phyloP scores from a whole-genome alignment of 805 yeast species.

The Jamesozyma gamospora region DNA sequence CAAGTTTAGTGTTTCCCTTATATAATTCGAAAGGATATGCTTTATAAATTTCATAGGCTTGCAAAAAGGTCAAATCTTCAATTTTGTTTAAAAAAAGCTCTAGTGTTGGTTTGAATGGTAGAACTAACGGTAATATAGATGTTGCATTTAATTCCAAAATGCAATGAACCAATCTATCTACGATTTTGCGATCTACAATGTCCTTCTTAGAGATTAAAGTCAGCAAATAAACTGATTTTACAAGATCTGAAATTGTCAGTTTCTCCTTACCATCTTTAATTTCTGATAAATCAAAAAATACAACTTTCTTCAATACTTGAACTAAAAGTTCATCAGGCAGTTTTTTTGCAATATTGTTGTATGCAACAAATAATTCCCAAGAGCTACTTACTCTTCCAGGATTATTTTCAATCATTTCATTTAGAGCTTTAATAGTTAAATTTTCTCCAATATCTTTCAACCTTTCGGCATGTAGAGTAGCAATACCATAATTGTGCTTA shows the following conservation, averaged over 20 bases:
- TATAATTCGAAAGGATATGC: conserved; percentile 7
- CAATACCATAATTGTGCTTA: conserved; percentile 25
- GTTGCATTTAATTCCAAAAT: conserved; percentile 11
- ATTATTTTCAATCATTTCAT: conserved; percentile 33
- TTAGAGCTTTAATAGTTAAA: conserved; percentile 18
- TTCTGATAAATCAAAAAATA: conserved; percentile 33
- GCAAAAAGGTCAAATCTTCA: conserved; percentile 12
- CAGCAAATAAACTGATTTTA: conserved; percentile 19
- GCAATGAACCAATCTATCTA: conserved; percentile 9
- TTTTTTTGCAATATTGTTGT: conserved; percentile 6
- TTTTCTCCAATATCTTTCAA: conserved; percentile 16
- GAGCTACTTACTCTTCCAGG: conserved; percentile 47
- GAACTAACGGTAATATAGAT: conserved; percentile 7
- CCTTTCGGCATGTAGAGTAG: conserved; percentile 23
- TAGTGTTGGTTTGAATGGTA: conserved; percentile 7
- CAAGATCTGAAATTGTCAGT: conserved; percentile 13
- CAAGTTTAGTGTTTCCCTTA: conserved; percentile 4
- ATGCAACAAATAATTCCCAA: conserved; percentile 36
- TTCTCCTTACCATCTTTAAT: conserved; percentile 25
- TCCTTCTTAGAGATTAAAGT: conserved; percentile 10
- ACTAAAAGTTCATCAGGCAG: conserved; percentile 20
- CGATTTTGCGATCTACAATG: conserved; percentile 4
- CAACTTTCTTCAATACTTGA: conserved; percentile 29
- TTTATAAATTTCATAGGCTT: conserved; percentile 10
- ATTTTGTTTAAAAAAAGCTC: conserved; percentile 6